Evolutionary conservation across 1,284 basidiomycete genomes (phyloP).

Genomic region (Puccinia hordei): DNA sequence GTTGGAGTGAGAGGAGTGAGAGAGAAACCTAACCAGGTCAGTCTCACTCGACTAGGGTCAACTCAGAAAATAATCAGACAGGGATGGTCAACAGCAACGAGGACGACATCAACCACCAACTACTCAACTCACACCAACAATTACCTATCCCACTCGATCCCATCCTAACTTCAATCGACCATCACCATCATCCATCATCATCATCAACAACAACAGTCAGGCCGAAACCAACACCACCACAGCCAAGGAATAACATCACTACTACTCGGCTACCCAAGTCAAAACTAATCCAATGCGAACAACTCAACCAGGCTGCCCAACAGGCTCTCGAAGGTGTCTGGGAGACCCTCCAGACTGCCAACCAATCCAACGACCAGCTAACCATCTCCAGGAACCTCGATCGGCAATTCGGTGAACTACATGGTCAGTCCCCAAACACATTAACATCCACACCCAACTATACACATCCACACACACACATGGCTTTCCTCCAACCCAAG

Average conservation of each 20-base stretch:
- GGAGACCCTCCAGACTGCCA: neutral
- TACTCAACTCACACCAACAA: too few species aligned
- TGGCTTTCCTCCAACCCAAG: too few species aligned
- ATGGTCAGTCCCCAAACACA: slow-evolving; percentile 24
- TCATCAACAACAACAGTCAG: neutral
- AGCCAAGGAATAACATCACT: neutral
- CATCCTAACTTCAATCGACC: too few species aligned
- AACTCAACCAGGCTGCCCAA: slow-evolving; percentile 19
- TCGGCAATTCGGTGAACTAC: slow-evolving; percentile 43
- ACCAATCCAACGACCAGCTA: slow-evolving; percentile 1
- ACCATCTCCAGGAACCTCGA: slow-evolving; percentile 32
- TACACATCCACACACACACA: too few species aligned
- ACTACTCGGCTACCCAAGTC: slow-evolving; percentile 15
- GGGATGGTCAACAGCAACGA: too few species aligned
- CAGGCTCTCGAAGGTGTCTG: slow-evolving; percentile 24
- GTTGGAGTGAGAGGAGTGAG: too few species aligned
- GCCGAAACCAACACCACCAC: neutral
- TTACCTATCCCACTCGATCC: slow-evolving; percentile 2
- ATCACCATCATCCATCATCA: too few species aligned
- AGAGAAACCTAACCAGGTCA: too few species aligned
- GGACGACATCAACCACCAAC: too few species aligned
- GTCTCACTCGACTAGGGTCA: too few species aligned
- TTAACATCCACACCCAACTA: too few species aligned
- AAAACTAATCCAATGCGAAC: slow-evolving; percentile 24
- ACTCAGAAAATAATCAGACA: too few species aligned